Evolutionary conservation across 208 protist genomes (phyloP).

Genomic region (Leishmania guyanensis): DNA sequence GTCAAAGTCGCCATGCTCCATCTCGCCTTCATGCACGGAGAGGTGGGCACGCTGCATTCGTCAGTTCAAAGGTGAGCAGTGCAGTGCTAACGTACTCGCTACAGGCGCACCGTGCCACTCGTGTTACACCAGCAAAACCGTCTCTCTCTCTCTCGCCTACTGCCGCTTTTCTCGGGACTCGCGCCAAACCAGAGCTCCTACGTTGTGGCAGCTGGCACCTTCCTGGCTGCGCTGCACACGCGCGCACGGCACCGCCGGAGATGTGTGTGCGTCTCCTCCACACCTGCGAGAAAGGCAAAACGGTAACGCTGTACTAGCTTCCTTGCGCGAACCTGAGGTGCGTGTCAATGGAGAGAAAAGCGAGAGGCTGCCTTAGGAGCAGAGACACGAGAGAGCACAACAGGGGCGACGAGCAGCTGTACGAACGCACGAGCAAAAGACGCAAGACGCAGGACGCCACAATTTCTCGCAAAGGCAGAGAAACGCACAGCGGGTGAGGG

Average conservation of each 20-base stretch:
- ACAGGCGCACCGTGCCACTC: not conserved
- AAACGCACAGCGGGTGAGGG: not conserved
- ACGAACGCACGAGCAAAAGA: not conserved
- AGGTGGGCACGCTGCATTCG: not conserved
- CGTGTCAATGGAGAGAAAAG: not conserved
- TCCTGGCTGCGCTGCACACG: not conserved
- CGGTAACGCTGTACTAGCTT: not conserved
- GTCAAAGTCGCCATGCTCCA: not conserved
- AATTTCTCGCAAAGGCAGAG: not conserved
- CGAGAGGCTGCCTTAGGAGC: not conserved
- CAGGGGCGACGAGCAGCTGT: not conserved
- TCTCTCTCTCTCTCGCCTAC: not conserved
- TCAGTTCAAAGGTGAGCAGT: not conserved
- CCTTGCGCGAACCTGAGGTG: not conserved
- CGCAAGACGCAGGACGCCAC: not conserved
- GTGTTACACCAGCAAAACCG: not conserved
- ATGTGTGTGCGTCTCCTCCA: not conserved
- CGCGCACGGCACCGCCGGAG: not conserved
- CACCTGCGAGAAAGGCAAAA: not conserved
- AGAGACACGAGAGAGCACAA: not conserved
- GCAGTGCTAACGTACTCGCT: not conserved
- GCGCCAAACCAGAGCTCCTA: not conserved
- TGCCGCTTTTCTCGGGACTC: not conserved
- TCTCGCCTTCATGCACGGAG: not conserved
- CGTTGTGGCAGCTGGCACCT: not conserved